These are phyloP conservation scores for Nemania diffusa DNA, from an alignment of 2,329 filamentous ascomycete genomes.

Conservation along the genomic window DNA sequence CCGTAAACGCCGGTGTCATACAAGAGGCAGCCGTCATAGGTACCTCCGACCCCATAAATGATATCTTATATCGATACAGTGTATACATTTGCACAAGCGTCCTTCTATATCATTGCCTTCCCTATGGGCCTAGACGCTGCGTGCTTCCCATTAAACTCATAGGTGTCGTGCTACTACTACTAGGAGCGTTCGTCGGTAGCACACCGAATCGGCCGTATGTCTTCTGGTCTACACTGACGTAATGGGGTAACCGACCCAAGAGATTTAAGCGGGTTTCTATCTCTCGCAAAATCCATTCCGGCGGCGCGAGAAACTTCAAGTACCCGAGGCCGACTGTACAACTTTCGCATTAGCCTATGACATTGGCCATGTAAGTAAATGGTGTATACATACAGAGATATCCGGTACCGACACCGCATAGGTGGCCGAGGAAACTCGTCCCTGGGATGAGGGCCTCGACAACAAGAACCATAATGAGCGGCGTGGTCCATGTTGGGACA, in stretches of 20 bases:
- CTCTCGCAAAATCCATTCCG: slow-evolving; percentile 87
- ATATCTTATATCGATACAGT: slow-evolving; percentile 32
- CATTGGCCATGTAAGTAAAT: not conserved
- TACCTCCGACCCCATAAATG: slow-evolving; percentile 19
- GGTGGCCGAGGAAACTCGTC: slow-evolving; percentile 85
- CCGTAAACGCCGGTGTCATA: slow-evolving; percentile 34
- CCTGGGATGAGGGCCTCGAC: slow-evolving; percentile 81
- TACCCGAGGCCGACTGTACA: slow-evolving; percentile 81
- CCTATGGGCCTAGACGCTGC: slow-evolving; percentile 76
- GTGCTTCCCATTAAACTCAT: slow-evolving; percentile 72
- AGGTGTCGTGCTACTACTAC: slow-evolving; percentile 57
- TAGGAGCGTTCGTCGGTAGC: slow-evolving; percentile 68
- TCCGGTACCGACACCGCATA: slow-evolving; percentile 84
- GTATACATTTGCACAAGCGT: slow-evolving; percentile 20
- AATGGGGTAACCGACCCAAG: slow-evolving; percentile 84
- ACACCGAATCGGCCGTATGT: slow-evolving; percentile 94
- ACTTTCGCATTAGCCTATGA: slow-evolving; percentile 14
- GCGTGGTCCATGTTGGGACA: slow-evolving; percentile 93
- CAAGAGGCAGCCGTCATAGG: slow-evolving; percentile 16
- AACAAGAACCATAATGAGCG: slow-evolving; percentile 79
- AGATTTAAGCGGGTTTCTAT: slow-evolving; percentile 90
- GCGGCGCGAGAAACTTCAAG: slow-evolving; percentile 88
- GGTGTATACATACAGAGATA: slow-evolving; percentile 76
- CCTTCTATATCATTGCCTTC: slow-evolving; percentile 8
- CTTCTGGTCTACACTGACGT: slow-evolving; percentile 95